These are phyloP conservation scores for Xylariomycetidae sp. DNA, from an alignment of 2,329 filamentous ascomycete species.

Conservation along the genomic window DNA sequence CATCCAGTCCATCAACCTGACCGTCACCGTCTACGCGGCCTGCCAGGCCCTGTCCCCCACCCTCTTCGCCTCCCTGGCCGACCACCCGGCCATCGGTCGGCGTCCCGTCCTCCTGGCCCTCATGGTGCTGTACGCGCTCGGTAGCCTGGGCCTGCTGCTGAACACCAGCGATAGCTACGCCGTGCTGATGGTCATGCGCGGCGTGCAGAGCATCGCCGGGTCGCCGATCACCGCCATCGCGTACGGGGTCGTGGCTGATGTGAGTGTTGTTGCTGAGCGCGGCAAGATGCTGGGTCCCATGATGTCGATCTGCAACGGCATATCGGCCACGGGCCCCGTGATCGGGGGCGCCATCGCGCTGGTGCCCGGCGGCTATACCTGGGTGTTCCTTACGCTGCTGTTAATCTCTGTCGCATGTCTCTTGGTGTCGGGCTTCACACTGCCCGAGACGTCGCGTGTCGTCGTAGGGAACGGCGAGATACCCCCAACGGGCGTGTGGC, in stretches of 20 bases:
- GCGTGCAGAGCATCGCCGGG: conserved; percentile 9
- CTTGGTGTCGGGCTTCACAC: conserved; percentile 4
- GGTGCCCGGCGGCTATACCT: conserved; percentile 2
- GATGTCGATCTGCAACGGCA: conserved; percentile 5
- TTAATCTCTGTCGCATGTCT: conserved; percentile 3
- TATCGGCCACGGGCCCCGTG: conserved; percentile 7
- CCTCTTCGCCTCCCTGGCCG: conserved; percentile 3
- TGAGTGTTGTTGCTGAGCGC: conserved; percentile 3
- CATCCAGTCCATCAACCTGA: conserved; percentile 7
- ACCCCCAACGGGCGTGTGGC: conserved; percentile 7
- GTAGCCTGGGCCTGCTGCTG: neutral
- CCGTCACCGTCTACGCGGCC: conserved; percentile 6
- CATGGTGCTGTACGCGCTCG: neutral
- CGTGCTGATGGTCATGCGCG: conserved; percentile 7
- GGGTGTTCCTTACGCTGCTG: conserved; percentile 7
- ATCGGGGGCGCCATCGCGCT: conserved; percentile 7
- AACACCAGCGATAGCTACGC: conserved; percentile 11
- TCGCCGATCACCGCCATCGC: conserved; percentile 2
- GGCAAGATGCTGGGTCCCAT: conserved; percentile 9
- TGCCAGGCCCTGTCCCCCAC: conserved; percentile 5
- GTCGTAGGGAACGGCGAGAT: conserved; percentile 11
- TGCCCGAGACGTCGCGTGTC: conserved; percentile 10
- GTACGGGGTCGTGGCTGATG: conserved; percentile 10
- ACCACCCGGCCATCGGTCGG: conserved; percentile 2
- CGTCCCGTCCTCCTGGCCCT: neutral